A percentile compares a stretch with the other conserved stretches of the same genome.
Evolutionary conservation across 768 basidiomycete genomes (phyloP).

Genomic region (Pilatotrama ljubarskyi): DNA sequence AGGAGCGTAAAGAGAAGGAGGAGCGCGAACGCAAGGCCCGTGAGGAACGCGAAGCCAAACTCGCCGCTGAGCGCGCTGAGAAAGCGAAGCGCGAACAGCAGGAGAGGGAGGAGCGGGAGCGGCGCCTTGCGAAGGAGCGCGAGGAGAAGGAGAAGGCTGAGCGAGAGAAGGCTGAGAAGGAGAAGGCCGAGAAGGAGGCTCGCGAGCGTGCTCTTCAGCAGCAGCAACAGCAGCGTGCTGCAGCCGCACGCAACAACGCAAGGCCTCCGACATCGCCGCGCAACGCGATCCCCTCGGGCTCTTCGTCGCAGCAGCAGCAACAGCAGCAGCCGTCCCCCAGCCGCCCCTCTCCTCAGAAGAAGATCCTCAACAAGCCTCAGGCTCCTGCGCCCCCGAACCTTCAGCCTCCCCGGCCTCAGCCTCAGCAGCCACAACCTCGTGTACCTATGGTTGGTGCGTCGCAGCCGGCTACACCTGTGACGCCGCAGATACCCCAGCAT

Average conservation of each 20-base stretch:
- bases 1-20: constrained; percentile 55
- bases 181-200: constrained; percentile 34
- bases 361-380: constrained; percentile 54
- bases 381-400: constrained; percentile 25
- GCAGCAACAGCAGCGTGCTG: constrained; percentile 49
- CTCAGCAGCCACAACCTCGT: constrained; percentile 38
- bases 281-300: constrained; percentile 47
- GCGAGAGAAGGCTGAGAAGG: constrained; percentile 32
- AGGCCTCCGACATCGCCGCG: constrained; percentile 56
- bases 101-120: constrained; percentile 67
- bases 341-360: constrained; percentile 55
- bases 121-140: constrained; percentile 63
- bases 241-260: constrained; percentile 41
- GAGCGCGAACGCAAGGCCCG: constrained; percentile 63
- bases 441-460: constrained; percentile 36
- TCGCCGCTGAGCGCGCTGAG: constrained; percentile 47
- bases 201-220: constrained; percentile 30
- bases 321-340: constrained; percentile 38
- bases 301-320: constrained; percentile 36
- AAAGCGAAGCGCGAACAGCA: constrained; percentile 45
- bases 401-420: constrained; percentile 38
- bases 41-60: constrained; percentile 64
- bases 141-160: constrained; percentile 35
- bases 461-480: constrained; percentile 52
- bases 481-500: constrained; percentile 46